phyloP scores from a whole-genome alignment of 768 basidiomycete genomes.

The Rubroboletus satanas region DNA sequence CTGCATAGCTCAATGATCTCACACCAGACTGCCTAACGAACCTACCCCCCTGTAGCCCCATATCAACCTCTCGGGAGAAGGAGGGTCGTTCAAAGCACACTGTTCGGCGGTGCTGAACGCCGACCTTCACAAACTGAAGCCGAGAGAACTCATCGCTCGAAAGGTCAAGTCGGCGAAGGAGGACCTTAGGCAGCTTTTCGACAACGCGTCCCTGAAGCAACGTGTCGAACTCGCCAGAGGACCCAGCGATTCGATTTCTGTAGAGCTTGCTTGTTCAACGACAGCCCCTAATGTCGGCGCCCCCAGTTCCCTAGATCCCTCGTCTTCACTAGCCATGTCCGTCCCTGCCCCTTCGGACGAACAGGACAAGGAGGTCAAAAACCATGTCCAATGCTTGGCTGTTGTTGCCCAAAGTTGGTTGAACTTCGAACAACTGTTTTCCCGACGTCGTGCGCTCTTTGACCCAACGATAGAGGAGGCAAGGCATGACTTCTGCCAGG shows the following conservation, averaged over 20 bases:
- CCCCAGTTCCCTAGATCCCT: neutral
- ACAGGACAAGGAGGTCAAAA: neutral
- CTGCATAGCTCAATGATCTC: neutral
- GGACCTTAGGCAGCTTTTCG: conserved; percentile 2
- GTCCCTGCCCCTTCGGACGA: neutral
- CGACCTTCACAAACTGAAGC: neutral
- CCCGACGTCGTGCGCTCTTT: neutral
- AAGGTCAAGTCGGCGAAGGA: conserved; percentile 11
- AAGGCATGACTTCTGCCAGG: conserved; percentile 7
- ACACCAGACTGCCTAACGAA: neutral
- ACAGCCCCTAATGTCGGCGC: neutral
- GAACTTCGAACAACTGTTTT: neutral
- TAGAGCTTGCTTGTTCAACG: neutral
- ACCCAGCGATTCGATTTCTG: neutral
- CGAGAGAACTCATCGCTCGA: conserved; percentile 1
- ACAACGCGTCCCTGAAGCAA: neutral
- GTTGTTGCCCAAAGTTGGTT: conserved; percentile 6
- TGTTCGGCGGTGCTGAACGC: conserved; percentile 1
- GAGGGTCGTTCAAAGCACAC: neutral
- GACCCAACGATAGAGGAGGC: conserved; percentile 3
- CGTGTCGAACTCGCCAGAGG: neutral
- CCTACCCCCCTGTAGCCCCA: conserved; percentile 4
- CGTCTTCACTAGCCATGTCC: neutral
- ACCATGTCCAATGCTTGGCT: neutral
- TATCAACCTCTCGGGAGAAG: neutral